Evolutionary conservation across 352 stramenopile genomes (phyloP), one percentile per base, ranked within the genome.

Genomic region (Phytophthora brassicae): DNA sequence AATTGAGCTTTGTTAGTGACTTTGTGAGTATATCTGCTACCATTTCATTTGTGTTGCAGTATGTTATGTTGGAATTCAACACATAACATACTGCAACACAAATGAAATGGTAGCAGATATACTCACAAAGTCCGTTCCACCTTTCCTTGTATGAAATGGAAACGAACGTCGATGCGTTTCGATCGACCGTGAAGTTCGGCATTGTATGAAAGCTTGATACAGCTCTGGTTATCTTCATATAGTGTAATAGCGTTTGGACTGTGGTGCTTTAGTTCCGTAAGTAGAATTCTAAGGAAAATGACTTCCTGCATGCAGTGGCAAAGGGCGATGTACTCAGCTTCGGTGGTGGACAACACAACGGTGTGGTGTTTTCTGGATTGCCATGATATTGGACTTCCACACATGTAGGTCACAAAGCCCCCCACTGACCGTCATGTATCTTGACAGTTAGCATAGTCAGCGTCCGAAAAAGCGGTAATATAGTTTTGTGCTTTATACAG

Each of bases 121-220:
- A 17, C 71, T 46, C 1, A 5, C 17, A 11, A 77, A 70, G 26
- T 63, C 48, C 13, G 33, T 22, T 74, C 62, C 1, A 69, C 52
- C 35, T 76, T 71, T 20, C 75, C 60, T 63, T 74, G 69, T 0
- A 75, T 48, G 29, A 77, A 78, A n/a, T 17, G 22, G 28, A 77
- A 81, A n/a, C 66, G 29, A 24, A 77, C 43, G 19, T 77, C 60
- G 17, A 71, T 77, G 48, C 74, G 68, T 22, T 77, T 75, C 16
- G 54, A 64, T 7, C 45, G 47, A 5, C 42, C 68, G 63, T 73
- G 72, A 11, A 70, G 38, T 31, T 70, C 60, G 12, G 56, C 58
- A 41, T 72, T 75, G 33, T 70, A 72, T 0, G 55, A 46, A 0
- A 75, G 43, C 44, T 74, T 63, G 29, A 80, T 80, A 31, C 48